Evolutionary conservation across 257 asterid genomes (phyloP).

Genomic region (Scutellaria baicalensis): DNA sequence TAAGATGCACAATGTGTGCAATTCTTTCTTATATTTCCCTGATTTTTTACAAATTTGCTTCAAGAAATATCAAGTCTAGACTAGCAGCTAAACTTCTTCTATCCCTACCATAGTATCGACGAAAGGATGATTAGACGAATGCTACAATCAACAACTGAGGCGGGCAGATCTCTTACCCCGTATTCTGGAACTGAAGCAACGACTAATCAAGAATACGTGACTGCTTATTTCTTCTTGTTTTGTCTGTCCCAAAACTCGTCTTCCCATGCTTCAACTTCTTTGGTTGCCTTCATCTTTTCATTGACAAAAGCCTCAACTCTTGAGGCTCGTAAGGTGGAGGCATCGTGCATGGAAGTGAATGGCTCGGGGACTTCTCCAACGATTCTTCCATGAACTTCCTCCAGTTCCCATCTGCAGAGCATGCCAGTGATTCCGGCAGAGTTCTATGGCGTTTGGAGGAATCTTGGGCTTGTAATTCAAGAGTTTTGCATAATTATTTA

Average conservation of each 20-base stretch:
- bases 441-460: conserved; percentile 47
- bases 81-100: no score
- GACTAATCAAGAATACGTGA: neutral
- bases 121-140: no score
- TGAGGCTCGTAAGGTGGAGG: conserved; percentile 61
- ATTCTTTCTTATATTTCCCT: no score
- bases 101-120: no score
- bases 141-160: no score
- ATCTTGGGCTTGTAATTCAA: conserved; percentile 52
- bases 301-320: conserved; percentile 36
- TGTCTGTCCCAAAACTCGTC: conserved; percentile 45
- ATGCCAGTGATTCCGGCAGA: conserved; percentile 67
- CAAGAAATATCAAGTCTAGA: no score
- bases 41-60: no score
- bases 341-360: conserved; percentile 53
- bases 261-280: conserved; percentile 74
- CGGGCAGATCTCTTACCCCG: no score
- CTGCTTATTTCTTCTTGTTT: conserved; percentile 15
- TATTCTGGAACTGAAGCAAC: no score
- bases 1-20: no score
- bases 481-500: conserved; percentile 67
- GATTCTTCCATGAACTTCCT: conserved; percentile 75
- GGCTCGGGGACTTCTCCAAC: conserved; percentile 53
- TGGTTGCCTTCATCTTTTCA: conserved; percentile 26
- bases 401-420: conserved; percentile 41